A percentile compares a stretch with the other conserved stretches of the same genome.
These are phyloP conservation scores for Kazachstania sp. DNA, from an alignment of 1,139 yeast species.

Conservation along the genomic window DNA sequence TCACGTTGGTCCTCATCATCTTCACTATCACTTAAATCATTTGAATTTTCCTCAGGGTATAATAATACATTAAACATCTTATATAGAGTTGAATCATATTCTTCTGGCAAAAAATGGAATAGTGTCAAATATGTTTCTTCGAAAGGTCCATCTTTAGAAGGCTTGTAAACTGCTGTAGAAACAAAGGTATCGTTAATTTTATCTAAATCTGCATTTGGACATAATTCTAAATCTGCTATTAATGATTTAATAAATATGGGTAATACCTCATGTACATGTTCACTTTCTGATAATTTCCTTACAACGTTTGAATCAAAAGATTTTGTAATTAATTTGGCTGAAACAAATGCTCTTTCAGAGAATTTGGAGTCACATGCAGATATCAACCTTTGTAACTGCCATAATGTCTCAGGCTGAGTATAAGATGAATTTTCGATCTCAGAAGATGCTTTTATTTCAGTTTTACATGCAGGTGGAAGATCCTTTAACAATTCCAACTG, in stretches of 20 bases:
- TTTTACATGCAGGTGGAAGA: not conserved
- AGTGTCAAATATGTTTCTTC: slow-evolving; percentile 21
- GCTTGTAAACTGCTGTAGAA: slow-evolving; percentile 24
- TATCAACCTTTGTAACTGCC: slow-evolving; percentile 25
- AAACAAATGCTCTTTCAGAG: slow-evolving; percentile 21
- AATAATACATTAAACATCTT: slow-evolving; percentile 28
- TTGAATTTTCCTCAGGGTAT: slow-evolving; percentile 22
- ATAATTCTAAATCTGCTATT: slow-evolving; percentile 16
- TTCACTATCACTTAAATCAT: slow-evolving; percentile 6
- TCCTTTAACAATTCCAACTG: not conserved
- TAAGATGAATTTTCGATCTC: slow-evolving; percentile 1
- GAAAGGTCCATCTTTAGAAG: slow-evolving; percentile 9
- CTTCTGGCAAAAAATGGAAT: slow-evolving; percentile 29
- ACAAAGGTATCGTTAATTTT: slow-evolving; percentile 14
- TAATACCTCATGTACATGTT: slow-evolving; percentile 23
- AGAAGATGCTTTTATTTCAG: not conserved
- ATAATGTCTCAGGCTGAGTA: slow-evolving; percentile 19
- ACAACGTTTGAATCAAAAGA: slow-evolving; percentile 16
- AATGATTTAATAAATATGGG: slow-evolving; percentile 25
- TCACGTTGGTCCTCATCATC: slow-evolving; percentile 10
- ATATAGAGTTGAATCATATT: slow-evolving; percentile 26
- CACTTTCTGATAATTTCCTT: slow-evolving; percentile 15
- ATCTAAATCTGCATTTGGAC: slow-evolving; percentile 11
- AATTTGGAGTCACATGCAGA: slow-evolving; percentile 14
- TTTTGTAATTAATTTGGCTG: slow-evolving; percentile 16